Percentiles rank a stretch among this genome's conserved stretches.
phyloP scores from a whole-genome alignment of 192 early-diverging fungal species.

The Podila verticillata region DNA sequence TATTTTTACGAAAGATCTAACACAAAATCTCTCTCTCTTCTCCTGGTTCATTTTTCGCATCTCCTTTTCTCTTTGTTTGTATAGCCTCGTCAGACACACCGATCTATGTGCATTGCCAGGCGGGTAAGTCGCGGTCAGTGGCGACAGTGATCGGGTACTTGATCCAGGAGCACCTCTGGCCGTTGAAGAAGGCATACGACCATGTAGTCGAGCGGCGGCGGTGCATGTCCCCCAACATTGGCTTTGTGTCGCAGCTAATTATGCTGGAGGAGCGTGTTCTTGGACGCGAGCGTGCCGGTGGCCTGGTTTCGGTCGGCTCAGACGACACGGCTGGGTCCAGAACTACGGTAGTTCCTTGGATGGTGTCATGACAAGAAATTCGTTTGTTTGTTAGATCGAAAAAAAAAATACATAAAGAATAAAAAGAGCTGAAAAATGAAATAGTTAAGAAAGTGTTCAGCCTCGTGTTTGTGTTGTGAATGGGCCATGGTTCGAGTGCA shows the following conservation, averaged over 20 bases:
- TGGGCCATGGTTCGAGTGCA: no score
- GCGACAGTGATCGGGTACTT: slow-evolving; percentile 77
- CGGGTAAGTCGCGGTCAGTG: slow-evolving; percentile 76
- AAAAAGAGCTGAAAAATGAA: no score
- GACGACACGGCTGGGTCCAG: slow-evolving; percentile 13
- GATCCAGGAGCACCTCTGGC: slow-evolving; percentile 67
- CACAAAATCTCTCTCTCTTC: no score
- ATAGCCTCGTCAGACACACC: slow-evolving; percentile 45
- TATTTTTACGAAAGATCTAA: no score
- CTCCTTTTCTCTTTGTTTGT: no score
- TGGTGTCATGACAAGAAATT: slow-evolving; percentile 4
- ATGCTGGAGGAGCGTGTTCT: slow-evolving; percentile 71
- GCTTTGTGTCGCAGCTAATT: slow-evolving; percentile 76
- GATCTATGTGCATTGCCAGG: slow-evolving; percentile 82
- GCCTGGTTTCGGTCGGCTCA: slow-evolving; percentile 15
- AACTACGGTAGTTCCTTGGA: slow-evolving; percentile 24
- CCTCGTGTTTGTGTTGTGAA: no score
- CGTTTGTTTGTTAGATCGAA: no score
- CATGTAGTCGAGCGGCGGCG: slow-evolving; percentile 70
- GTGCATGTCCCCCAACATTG: slow-evolving; percentile 81
- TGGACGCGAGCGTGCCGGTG: slow-evolving; percentile 44
- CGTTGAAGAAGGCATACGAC: slow-evolving; percentile 71
- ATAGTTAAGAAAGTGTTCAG: no score
- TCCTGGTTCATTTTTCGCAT: no score
- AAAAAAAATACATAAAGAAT: no score